Conservation (phyloP, 108 stramenopile species). For the Parmales sp. region DNA sequence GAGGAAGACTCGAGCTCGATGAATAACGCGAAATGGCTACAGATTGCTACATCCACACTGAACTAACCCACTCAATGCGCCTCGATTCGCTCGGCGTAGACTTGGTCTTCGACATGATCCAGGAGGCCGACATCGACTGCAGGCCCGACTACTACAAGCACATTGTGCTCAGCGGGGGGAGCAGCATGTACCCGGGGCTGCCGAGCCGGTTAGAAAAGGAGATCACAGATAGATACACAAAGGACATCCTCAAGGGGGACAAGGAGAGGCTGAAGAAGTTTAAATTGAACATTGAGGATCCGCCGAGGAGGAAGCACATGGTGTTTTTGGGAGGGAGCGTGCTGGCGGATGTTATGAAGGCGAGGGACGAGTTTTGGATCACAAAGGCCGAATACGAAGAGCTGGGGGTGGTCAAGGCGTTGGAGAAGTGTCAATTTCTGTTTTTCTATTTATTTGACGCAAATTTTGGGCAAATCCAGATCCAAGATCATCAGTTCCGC, state of each 20-base stretch:
- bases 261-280: slow-evolving; percentile 41
- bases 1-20: no score
- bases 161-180: slow-evolving; percentile 52
- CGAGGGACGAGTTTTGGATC: slow-evolving; percentile 48
- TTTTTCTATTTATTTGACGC: neutral
- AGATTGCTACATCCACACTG: no score
- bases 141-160: slow-evolving; percentile 43
- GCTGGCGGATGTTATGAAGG: slow-evolving; percentile 44
- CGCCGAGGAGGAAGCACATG: slow-evolving; percentile 58
- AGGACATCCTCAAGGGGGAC: slow-evolving; percentile 47
- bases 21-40: no score
- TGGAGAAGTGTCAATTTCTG: slow-evolving; percentile 18
- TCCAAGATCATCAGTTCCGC: no score
- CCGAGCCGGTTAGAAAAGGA: slow-evolving; percentile 44
- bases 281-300: slow-evolving; percentile 53
- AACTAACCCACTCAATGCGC: no score
- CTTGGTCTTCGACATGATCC: slow-evolving; percentile 62
- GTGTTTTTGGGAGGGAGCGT: slow-evolving; percentile 52
- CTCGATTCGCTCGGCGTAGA: no score
- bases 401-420: slow-evolving; percentile 27
- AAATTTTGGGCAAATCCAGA: neutral
- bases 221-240: slow-evolving; percentile 43
- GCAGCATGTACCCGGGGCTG: slow-evolving; percentile 44
- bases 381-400: slow-evolving; percentile 46
- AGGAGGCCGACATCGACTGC: slow-evolving; percentile 49